Evolutionary conservation across 352 stramenopile genomes (phyloP).

Genomic region (Aphanomyces cochlioides): DNA sequence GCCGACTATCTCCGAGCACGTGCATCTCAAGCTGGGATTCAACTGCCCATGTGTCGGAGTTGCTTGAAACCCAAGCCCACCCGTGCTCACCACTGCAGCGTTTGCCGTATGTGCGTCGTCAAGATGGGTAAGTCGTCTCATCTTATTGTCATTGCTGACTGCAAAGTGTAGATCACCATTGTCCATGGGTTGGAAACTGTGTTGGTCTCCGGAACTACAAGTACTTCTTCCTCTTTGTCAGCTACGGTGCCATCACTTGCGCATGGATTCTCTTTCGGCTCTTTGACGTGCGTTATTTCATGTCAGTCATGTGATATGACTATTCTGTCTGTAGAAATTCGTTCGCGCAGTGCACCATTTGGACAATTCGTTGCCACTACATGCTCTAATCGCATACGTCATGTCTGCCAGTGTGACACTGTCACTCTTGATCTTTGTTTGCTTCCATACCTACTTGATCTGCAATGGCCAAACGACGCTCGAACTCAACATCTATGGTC

Average conservation of each 20-base stretch:
- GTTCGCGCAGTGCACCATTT: conserved; percentile 17
- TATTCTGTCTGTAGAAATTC: conserved; percentile 10
- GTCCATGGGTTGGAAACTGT: conserved; percentile 92
- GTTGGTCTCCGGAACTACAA: conserved; percentile 83
- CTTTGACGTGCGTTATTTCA: conserved; percentile 47
- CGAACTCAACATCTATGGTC: conserved; percentile 38
- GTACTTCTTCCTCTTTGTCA: conserved; percentile 83
- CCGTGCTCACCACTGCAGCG: conserved; percentile 79
- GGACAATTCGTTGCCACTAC: conserved; percentile 40
- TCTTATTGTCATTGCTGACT: too few relatives aligned
- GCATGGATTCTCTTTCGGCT: conserved; percentile 56
- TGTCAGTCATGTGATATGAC: conserved; percentile 23
- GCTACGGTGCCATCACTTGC: conserved; percentile 66
- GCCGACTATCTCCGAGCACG: conserved; percentile 55
- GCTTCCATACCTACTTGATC: conserved; percentile 68
- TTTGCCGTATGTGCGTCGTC: conserved; percentile 79
- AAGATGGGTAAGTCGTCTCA: conserved; percentile 64
- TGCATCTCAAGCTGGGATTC: conserved; percentile 57
- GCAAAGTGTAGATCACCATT: conserved; percentile 91
- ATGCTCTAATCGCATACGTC: conserved; percentile 65
- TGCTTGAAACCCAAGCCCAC: conserved; percentile 77
- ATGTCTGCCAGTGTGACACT: conserved; percentile 61
- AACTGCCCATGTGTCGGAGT: conserved; percentile 51
- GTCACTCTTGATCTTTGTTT: conserved; percentile 67
- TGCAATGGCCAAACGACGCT: conserved; percentile 67